Evolutionary conservation across 768 basidiomycete genomes (phyloP).

Genomic region (Hypholoma fasciculare): DNA sequence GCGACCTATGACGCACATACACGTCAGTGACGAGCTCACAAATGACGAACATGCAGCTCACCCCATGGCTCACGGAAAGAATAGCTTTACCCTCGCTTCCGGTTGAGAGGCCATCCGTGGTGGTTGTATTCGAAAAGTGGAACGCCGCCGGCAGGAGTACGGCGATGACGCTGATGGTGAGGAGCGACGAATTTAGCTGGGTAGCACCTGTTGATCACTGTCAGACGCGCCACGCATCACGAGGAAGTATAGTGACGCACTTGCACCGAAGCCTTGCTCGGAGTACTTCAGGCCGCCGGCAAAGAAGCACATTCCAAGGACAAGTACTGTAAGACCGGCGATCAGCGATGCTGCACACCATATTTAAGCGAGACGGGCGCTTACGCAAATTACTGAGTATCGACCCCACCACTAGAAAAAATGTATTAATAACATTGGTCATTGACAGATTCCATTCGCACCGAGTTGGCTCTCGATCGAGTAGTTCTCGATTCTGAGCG

Average conservation of each 20-base stretch:
- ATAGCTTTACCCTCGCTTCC: constrained; percentile 42
- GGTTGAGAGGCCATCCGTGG: not conserved
- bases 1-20: constrained; percentile 69
- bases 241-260: constrained; percentile 42
- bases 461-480: not conserved
- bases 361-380: constrained; percentile 25
- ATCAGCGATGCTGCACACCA: constrained; percentile 1
- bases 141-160: constrained; percentile 81
- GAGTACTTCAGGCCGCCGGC: constrained; percentile 78
- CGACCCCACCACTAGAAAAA: constrained; percentile 72
- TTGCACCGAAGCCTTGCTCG: constrained; percentile 76
- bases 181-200: constrained; percentile 73
- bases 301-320: constrained; percentile 91
- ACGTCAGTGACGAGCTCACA: constrained; percentile 25
- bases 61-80: constrained; percentile 72
- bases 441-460: not conserved
- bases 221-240: not conserved
- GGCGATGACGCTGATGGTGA: constrained; percentile 79
- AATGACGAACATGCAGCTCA: constrained; percentile 32
- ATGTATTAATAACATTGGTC: constrained; percentile 7
- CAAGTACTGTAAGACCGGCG: constrained; percentile 50
- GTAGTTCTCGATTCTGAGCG: too few relatives aligned
- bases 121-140: constrained; percentile 44
- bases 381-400: constrained; percentile 82
- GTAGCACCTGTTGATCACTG: constrained; percentile 41